Base-by-base conservation (phyloP, 1,284 basidiomycete species). In the Bjerkandera adusta region DNA sequence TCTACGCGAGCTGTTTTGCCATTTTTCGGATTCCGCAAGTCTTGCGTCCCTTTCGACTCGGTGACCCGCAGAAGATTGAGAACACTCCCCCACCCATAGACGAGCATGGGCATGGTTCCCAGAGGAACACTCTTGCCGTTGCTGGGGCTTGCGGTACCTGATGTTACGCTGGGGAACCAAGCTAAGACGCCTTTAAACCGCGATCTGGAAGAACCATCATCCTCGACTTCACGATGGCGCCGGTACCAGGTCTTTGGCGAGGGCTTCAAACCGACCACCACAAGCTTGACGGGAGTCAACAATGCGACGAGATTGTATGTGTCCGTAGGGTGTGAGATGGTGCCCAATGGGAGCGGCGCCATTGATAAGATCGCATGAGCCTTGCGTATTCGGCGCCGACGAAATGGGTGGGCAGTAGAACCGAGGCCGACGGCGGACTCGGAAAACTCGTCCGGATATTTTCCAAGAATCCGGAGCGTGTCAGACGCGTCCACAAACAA, bases 401-500 rank as follows among this genome's bases (percentile, higher is more conserved):
- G 66, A 41, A 62, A 59, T 16, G 48, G 58, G 36, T 63, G 59
- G 2, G 61, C 48, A 34, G 59, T 55, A 25, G 40, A 48, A 1
- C 33, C 48, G 7, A 47, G 54, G 35, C 16, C 49, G 35, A 10
- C 45, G 45, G 41, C 49, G 3, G 36, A 30, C 7, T 37, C 41
- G 29, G 27, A 29, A 11, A 30, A 25, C 29, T 81, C 77, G 15
- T 81, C 75, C 6, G 89, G 87, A 64, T 98, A 97, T 59, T 87
- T 89, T 0, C 97, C 97, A 4, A 98, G 77, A 51, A 99, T 91
- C 12, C 97, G 84, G 29, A 99, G 79, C 10, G 92, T 93, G 63
- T 99, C 97, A 34, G 90, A 88, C 7, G 94, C 95, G 45, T 97
- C 93, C 12, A 99, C 89, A 52, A 97, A 97, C 15, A 99, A 76